Percentiles rank a stretch among this genome's conserved stretches.
Conservation (phyloP, 1,284 basidiomycete genomes). For the Cutaneotrichosporon sp. region DNA sequence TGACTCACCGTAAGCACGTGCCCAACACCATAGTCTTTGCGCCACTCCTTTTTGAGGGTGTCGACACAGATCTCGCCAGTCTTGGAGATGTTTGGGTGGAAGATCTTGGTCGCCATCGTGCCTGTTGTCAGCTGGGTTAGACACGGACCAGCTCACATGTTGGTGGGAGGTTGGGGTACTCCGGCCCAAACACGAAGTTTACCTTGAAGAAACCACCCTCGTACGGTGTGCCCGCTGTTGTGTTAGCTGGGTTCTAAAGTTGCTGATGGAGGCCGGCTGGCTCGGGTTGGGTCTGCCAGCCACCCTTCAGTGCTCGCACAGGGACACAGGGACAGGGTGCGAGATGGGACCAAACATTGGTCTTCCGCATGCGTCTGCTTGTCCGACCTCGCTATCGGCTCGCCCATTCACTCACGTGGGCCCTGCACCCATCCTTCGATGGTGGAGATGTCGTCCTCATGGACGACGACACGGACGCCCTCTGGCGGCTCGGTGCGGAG, state of each 20-base stretch:
- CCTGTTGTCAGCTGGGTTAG: constrained; percentile 52
- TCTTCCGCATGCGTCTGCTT: too few species aligned
- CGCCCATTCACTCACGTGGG: constrained; percentile 43
- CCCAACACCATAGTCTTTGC: constrained; percentile 79
- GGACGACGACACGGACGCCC: constrained; percentile 73
- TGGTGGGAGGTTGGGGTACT: constrained; percentile 84
- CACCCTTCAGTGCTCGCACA: neutral
- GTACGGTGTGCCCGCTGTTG: constrained; percentile 79
- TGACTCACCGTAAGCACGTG: constrained; percentile 68
- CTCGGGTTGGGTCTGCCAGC: too few species aligned
- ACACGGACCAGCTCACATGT: constrained; percentile 62
- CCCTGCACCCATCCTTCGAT: constrained; percentile 48
- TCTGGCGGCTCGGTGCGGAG: constrained; percentile 76
- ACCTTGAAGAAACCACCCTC: constrained; percentile 84
- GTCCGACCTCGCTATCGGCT: too few species aligned
- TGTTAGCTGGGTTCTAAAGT: neutral
- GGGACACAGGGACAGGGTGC: neutral
- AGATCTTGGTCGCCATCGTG: constrained; percentile 86
- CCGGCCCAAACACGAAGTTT: constrained; percentile 73
- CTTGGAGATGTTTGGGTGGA: constrained; percentile 90
- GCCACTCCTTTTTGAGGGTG: constrained; percentile 96
- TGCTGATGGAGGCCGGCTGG: too few species aligned
- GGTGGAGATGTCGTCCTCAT: constrained; percentile 62
- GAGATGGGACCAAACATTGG: constrained; percentile 1
- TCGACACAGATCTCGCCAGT: constrained; percentile 93